phyloP scores from a whole-genome alignment of 2,329 filamentous ascomycete genomes.

The Paecilomyces niveus region DNA sequence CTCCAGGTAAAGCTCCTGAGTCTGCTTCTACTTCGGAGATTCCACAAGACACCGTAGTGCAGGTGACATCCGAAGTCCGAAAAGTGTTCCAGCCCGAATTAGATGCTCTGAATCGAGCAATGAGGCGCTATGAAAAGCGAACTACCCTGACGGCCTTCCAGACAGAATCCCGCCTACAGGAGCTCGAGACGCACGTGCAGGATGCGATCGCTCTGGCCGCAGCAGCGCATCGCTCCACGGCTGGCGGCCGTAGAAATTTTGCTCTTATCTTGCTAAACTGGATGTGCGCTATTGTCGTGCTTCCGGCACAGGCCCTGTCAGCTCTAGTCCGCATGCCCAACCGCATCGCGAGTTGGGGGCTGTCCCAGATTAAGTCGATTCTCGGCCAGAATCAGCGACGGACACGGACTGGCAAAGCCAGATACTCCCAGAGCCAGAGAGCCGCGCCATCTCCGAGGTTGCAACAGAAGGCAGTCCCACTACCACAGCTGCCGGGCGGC shows the following conservation, averaged over 20 bases:
- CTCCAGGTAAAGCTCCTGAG: constrained; percentile 6
- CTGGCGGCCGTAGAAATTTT: constrained; percentile 16
- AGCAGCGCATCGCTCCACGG: constrained; percentile 46
- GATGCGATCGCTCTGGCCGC: constrained; percentile 78
- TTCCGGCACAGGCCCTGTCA: constrained; percentile 27
- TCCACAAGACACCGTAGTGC: constrained; percentile 23
- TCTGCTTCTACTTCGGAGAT: constrained; percentile 6
- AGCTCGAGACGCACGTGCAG: constrained; percentile 63
- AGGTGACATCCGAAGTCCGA: constrained; percentile 50
- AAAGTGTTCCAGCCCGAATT: constrained; percentile 69
- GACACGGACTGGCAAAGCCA: constrained; percentile 14
- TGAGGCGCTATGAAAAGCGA: constrained; percentile 87
- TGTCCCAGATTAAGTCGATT: constrained; percentile 7
- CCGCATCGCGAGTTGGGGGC: constrained; percentile 13
- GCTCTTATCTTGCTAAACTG: constrained; percentile 27
- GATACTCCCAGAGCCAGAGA: constrained; percentile 8
- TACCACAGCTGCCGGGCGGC: background rate
- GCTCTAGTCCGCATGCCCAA: constrained; percentile 25
- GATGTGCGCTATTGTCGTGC: constrained; percentile 25
- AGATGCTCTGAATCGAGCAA: constrained; percentile 79
- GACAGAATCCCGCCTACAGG: constrained; percentile 66
- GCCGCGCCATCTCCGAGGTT: constrained; percentile 1
- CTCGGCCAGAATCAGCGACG: constrained; percentile 1
- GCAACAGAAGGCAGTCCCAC: constrained; percentile 2
- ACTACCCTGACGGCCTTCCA: constrained; percentile 67